Conservation (phyloP, 768 basidiomycete species). For the Suillus lakei region DNA sequence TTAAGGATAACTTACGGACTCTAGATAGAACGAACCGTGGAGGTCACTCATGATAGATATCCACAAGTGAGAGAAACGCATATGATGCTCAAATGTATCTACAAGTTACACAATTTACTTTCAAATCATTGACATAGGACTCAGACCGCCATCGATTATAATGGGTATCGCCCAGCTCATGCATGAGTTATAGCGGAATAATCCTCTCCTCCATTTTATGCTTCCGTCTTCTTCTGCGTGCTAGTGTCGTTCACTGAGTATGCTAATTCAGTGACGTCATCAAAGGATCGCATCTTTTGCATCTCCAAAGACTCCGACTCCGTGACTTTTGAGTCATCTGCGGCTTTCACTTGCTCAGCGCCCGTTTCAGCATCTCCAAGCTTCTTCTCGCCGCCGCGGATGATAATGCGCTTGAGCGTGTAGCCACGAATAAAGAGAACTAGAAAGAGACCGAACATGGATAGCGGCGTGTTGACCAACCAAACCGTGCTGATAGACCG, state of each 20-base stretch:
- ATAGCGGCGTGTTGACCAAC: constrained; percentile 40
- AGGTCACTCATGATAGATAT: too few species aligned
- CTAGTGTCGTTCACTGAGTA: constrained; percentile 6
- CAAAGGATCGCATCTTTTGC: neutral
- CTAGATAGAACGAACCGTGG: too few species aligned
- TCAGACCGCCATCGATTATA: neutral
- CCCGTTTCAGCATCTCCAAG: constrained; percentile 37
- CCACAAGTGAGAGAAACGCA: too few species aligned
- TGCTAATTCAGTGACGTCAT: constrained; percentile 10
- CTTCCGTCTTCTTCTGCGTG: constrained; percentile 5
- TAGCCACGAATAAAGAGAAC: constrained; percentile 40
- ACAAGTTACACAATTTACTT: too few species aligned
- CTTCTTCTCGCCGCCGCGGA: constrained; percentile 18
- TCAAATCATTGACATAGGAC: neutral
- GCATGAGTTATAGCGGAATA: neutral
- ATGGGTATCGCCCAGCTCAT: neutral
- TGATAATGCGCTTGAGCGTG: constrained; percentile 35
- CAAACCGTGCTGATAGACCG: constrained; percentile 43
- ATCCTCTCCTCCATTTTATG: neutral
- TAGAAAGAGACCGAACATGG: constrained; percentile 37
- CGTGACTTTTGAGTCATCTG: constrained; percentile 1
- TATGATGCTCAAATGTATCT: too few species aligned
- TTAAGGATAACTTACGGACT: too few species aligned
- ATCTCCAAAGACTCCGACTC: neutral
- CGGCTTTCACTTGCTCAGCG: neutral